Evolutionary conservation across 768 basidiomycete genomes (phyloP), one percentile per base, ranked within the genome.

Genomic region (Lepiota venenata): DNA sequence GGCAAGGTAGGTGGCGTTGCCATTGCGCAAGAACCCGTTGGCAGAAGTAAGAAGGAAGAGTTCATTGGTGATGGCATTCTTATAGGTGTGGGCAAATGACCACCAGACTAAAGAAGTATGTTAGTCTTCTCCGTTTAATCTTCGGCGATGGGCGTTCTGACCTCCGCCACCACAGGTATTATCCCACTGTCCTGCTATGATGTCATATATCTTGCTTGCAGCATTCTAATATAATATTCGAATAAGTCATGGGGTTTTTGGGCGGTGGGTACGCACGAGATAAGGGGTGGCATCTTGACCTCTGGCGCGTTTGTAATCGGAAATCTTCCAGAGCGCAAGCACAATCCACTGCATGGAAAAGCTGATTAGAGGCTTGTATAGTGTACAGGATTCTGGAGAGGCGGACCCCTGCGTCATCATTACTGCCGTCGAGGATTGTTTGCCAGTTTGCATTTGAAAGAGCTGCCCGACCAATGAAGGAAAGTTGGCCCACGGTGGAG

Each of bases 61-160:
- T 52, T 82, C 71, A 58, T 83, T 83, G n/a, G 81, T 83, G 55
- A 84, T 75, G 9, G 81, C 79, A 50, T 83, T 82, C 67, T 83
- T 83, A 69, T 83, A 83, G 0, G 71, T 75, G 58, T 78, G 76
- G 16, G 69, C 79, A 14, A 71, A 72, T 8, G 78, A 78, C 82
- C 81, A 83, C 79, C 80, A 81, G 4, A 82, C 81, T 81, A 45
- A 12, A 22, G 45, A 22, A 1, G 43, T 6, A 16, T 29, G 8
- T 29, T 29, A 29, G 27, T 29, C 27, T 29, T 29, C 27, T 29
- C 27, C 4, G 27, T 29, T 29, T 29, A 29, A 29, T 29, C 27
- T 29, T 22, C 32, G 21, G 20, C 29, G 39, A 3, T 6, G 35
- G 27, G 32, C 10, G 32, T 32, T 32, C 32, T 32, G 6, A 77